Evolutionary conservation across 441 rosid species (phyloP), one percentile per base, ranked within the genome.

Genomic region (Arabidopsis lyrata): DNA sequence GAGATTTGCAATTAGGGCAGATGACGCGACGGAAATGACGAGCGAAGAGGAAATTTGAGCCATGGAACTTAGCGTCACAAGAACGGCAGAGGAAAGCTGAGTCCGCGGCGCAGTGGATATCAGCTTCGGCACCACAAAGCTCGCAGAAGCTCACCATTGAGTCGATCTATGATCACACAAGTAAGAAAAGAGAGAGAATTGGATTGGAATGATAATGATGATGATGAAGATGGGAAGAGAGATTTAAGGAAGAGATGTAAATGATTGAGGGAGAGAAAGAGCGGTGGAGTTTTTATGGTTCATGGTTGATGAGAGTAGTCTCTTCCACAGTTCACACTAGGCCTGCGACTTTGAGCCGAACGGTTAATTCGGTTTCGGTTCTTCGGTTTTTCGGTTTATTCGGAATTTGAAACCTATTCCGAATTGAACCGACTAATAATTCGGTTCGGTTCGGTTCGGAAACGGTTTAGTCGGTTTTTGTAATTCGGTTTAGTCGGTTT

Each of bases 31-130:
- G 88, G 69, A 84, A 14, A 72, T 88, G 93, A 38, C 90, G 96
- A 27, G 91, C 85, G 5, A 86, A 90, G 66, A 90, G 86, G 74
- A 90, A 90, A 82, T 90, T 90, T 12, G 91, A 86, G 22, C 69
- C 63, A 50, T 88, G 93, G 62, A 90, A 90, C 55, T 73, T 68
- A 2, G 77, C 65, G 76, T 86, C 91, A 71, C 96, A 90, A 24
- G 64, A 50, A 14, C 61, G 53, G 66, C 95, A 90, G 45, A 90
- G 89, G 54, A 79, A 86, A 34, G 92, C 92, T 0, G 86, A 72
- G 81, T 90, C 93, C 1, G 96, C 84, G 16, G 66, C 75, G 42
- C 93, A 90, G 82, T 83, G 77, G 55, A 86, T 69, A 47, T 49
- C 22, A 9, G 91, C 91, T 59, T 78, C 71, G 5, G 36, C 58